phyloP scores from a whole-genome alignment of 495 filamentous ascomycete species.

The Lepraria neglecta region DNA sequence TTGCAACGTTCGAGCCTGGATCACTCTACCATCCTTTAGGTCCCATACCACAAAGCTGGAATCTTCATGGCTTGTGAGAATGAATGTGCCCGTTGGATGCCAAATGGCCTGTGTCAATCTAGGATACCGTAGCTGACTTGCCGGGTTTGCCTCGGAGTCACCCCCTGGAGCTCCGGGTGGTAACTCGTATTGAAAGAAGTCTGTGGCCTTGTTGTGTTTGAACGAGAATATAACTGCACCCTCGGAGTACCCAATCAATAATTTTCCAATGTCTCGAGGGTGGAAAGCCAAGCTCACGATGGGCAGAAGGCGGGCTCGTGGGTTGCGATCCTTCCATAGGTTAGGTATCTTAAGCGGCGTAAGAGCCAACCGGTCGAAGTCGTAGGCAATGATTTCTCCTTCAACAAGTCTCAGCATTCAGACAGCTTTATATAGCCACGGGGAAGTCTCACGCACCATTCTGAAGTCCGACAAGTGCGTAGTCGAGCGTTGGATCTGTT shows the following conservation, averaged over 20 bases:
- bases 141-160: slow-evolving; percentile 50
- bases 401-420: slow-evolving; percentile 23
- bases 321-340: slow-evolving; percentile 65
- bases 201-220: slow-evolving; percentile 72
- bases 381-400: slow-evolving; percentile 81
- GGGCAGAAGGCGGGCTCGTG: slow-evolving; percentile 49
- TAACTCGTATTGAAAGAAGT: slow-evolving; percentile 76
- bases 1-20: slow-evolving; percentile 75
- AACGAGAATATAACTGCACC: slow-evolving; percentile 88
- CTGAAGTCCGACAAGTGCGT: slow-evolving; percentile 71
- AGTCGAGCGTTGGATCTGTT: slow-evolving; percentile 85
- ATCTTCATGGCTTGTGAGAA: slow-evolving; percentile 84
- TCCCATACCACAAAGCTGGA: slow-evolving; percentile 91
- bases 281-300: slow-evolving; percentile 77
- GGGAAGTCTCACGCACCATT: slow-evolving; percentile 45
- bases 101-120: slow-evolving; percentile 72
- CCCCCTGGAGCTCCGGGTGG: slow-evolving; percentile 84
- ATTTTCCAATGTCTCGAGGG: slow-evolving; percentile 84
- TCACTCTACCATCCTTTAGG: slow-evolving; percentile 76
- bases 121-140: slow-evolving; percentile 54
- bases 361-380: slow-evolving; percentile 72
- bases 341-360: slow-evolving; percentile 76
- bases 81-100: slow-evolving; percentile 92
- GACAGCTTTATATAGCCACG: not conserved
- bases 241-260: slow-evolving; percentile 79